A percentile compares a stretch with the other conserved stretches of the same genome.
These are phyloP conservation scores for Fraxinus platypoda DNA, from an alignment of 305 asterid genomes.

Conservation along the genomic window DNA sequence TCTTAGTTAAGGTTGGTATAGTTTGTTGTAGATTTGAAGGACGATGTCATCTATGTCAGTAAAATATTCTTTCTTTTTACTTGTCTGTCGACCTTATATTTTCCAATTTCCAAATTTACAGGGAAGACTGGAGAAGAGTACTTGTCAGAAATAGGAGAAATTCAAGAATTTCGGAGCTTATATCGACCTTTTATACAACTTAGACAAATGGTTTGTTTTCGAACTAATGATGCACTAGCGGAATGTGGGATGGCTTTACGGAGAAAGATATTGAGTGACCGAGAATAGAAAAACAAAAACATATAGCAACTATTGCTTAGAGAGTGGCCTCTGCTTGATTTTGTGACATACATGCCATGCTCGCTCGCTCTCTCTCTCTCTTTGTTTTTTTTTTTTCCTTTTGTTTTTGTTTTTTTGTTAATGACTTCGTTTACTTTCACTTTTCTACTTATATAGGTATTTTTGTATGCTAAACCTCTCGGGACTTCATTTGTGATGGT, in stretches of 20 bases:
- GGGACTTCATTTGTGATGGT: not conserved
- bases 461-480: not conserved
- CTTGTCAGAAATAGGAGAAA: not conserved
- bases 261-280: not conserved
- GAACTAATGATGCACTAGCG: not conserved
- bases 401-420: too few species aligned
- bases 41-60: constrained; percentile 3
- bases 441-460: not conserved
- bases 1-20: constrained; percentile 24
- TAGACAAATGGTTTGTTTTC: not conserved
- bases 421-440: not conserved
- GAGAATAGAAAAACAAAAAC: not conserved
- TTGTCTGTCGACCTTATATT: not conserved
- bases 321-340: not conserved
- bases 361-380: constrained; percentile 8
- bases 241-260: not conserved
- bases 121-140: not conserved
- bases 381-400: too few species aligned
- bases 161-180: not conserved
- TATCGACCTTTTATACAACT: not conserved
- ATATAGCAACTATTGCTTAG: not conserved
- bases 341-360: constrained; percentile 11
- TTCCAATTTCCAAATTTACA: not conserved
- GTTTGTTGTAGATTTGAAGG: constrained; percentile 5
- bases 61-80: not conserved